Percentiles rank a stretch among this genome's conserved stretches.
These are phyloP conservation scores for Aspergillus affinis DNA, from an alignment of 495 filamentous ascomycete species.

Conservation along the genomic window DNA sequence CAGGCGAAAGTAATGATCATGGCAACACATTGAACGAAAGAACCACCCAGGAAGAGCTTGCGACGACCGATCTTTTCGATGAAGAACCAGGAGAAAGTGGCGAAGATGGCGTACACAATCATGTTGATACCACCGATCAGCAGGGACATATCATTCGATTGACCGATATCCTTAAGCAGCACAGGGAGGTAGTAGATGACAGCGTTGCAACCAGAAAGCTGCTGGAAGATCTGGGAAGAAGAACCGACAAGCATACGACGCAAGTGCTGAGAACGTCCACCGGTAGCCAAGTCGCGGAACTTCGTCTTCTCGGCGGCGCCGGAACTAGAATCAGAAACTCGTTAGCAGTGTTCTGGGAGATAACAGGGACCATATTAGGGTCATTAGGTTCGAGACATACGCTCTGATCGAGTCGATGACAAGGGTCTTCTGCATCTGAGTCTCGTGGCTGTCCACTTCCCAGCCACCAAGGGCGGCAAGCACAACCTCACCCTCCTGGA, in stretches of 20 bases:
- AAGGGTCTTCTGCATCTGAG: conserved; percentile 59
- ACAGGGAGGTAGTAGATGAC: conserved; percentile 88
- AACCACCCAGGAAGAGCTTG: conserved; percentile 73
- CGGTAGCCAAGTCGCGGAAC: conserved; percentile 42
- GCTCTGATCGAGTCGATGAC: conserved; percentile 76
- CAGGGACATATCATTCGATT: conserved; percentile 62
- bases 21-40: conserved; percentile 62
- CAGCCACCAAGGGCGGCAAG: conserved; percentile 66
- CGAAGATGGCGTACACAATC: conserved; percentile 76
- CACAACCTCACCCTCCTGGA: conserved; percentile 67
- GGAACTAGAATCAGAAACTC: conserved; percentile 18
- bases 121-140: conserved; percentile 81
- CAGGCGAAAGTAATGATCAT: conserved; percentile 78
- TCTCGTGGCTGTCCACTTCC: conserved; percentile 57
- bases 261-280: conserved; percentile 46
- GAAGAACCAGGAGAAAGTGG: conserved; percentile 82
- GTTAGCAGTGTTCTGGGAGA: not conserved
- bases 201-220: conserved; percentile 74
- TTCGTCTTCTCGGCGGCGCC: conserved; percentile 36
- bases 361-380: not conserved
- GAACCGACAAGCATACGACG: conserved; percentile 51
- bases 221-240: conserved; percentile 78
- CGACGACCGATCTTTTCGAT: conserved; percentile 76
- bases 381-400: conserved; percentile 38
- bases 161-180: conserved; percentile 65